Evolutionary conservation across 805 yeast genomes (phyloP).

Genomic region (Candida schatavii): DNA sequence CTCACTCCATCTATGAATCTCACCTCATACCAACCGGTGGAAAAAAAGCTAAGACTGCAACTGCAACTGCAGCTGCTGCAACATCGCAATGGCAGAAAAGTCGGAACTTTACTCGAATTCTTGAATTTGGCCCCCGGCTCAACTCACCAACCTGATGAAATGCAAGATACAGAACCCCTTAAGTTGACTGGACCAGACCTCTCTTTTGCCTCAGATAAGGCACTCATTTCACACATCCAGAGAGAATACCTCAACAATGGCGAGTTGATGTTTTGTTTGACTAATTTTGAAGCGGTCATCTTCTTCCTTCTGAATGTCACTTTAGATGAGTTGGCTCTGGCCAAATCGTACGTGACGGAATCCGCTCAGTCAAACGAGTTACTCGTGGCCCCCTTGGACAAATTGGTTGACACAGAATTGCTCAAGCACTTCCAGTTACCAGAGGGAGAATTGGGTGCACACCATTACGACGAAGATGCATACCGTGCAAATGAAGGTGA

Average conservation of each 20-base stretch:
- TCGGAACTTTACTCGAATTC: slow-evolving; percentile 24
- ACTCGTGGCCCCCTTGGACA: slow-evolving; percentile 22
- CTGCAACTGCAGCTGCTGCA: neutral
- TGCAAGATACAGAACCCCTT: neutral
- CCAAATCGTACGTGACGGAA: slow-evolving; percentile 3
- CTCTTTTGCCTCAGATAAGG: slow-evolving; percentile 26
- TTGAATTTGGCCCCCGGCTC: slow-evolving; percentile 25
- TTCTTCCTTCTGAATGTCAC: slow-evolving; percentile 36
- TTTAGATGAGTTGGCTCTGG: slow-evolving; percentile 22
- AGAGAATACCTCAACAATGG: slow-evolving; percentile 33
- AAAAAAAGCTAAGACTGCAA: too few relatives aligned
- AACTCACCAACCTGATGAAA: slow-evolving; percentile 6
- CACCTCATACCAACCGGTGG: slow-evolving; percentile 10
- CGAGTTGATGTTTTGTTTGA: slow-evolving; percentile 36
- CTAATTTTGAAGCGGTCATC: slow-evolving; percentile 42
- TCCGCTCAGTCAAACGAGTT: slow-evolving; percentile 12
- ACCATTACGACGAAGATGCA: neutral
- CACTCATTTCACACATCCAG: slow-evolving; percentile 25
- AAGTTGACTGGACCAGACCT: slow-evolving; percentile 14
- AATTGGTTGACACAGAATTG: slow-evolving; percentile 30
- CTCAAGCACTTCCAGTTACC: slow-evolving; percentile 28
- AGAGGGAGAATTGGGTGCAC: neutral
- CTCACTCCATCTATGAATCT: slow-evolving; percentile 15
- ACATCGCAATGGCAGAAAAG: slow-evolving; percentile 12
- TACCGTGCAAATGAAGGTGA: neutral